Base-by-base conservation (phyloP, 2,329 filamentous ascomycete species). In the Verticillium nubilum region DNA sequence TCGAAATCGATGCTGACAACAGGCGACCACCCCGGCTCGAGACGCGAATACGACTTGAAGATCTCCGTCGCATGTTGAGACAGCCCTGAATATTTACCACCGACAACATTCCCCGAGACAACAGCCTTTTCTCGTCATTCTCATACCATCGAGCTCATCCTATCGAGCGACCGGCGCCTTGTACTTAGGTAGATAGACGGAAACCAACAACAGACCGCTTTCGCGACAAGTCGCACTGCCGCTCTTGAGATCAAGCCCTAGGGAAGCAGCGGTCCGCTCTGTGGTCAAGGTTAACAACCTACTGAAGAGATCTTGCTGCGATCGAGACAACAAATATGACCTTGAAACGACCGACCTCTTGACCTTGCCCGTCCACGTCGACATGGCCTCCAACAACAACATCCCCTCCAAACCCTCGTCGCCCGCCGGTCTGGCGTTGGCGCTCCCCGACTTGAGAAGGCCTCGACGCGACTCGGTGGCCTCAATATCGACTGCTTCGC, bases 401-500 rank as follows among this genome's bases (percentile, higher is more conserved):
- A n/a, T n/a, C n/a, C 67, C 71, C 26, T 74, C 70, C 61, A 37
- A 37, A 15, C 67, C 67, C 9, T 58, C 67, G 67, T 62, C 72
- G 42, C 63, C 71, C 67, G 52, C 64, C 67, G 27, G 67, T 63
- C 56, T 69, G 67, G 55, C 66, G 59, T 73, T 74, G 19, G 71
- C 72, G 19, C 60, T 65, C 33, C 65, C 64, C 62, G 68, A 70
- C 47, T 23, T 50, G 42, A 25, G 52, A 28, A 70, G 71, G 63
- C 68, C 67, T 60, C 73, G 75, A 19, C 73, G 75, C 59, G 72
- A 72, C 60, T 77, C 76, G 29, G 67, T 76, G 61, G 70, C 70
- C 61, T 78, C 78, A 7, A 69, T 76, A 60, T 76, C 78, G n/a
- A 72, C 72, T 4, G 69, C 64, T 35, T 74, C 73, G 33, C 67